These are phyloP conservation scores for Fraxinus angustifolia DNA, from an alignment of 305 asterid genomes.

Conservation along the genomic window DNA sequence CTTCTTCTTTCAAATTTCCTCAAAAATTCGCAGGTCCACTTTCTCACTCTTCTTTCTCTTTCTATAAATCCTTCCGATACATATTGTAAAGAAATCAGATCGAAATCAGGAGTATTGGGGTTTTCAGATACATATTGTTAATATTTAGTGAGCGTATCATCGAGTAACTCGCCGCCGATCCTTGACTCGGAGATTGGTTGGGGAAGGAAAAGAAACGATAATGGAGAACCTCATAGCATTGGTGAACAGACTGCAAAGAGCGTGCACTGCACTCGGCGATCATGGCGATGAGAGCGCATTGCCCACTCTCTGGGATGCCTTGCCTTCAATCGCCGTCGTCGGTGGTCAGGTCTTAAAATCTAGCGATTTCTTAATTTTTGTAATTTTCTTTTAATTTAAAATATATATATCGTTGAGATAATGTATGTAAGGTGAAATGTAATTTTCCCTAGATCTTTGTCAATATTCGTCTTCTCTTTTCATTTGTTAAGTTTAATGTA, in stretches of 20 bases:
- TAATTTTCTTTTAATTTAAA: neutral
- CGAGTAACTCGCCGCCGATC: conserved; percentile 34
- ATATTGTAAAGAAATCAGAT: neutral
- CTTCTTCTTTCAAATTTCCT: neutral
- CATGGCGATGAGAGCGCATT: conserved; percentile 75
- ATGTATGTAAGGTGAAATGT: conserved; percentile 19
- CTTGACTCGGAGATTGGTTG: conserved; percentile 32
- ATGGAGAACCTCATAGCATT: conserved; percentile 86
- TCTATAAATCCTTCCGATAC: neutral
- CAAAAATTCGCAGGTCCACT: neutral
- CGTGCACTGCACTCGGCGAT: conserved; percentile 96
- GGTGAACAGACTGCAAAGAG: conserved; percentile 85
- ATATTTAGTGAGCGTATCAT: conserved; percentile 3
- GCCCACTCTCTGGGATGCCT: conserved; percentile 95
- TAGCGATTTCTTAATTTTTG: neutral
- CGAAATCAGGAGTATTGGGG: neutral
- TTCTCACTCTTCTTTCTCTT: neutral
- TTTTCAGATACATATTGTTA: neutral
- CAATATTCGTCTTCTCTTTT: conserved; percentile 16
- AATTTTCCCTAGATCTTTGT: conserved; percentile 18
- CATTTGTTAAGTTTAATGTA: conserved; percentile 2
- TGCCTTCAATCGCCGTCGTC: conserved; percentile 96
- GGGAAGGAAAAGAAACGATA: neutral
- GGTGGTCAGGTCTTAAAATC: conserved; percentile 73
- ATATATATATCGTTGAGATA: neutral